Evolutionary conservation across 2,329 filamentous ascomycete genomes (phyloP), one percentile per base, ranked within the genome.

Genomic region (Penicillium crustosum): DNA sequence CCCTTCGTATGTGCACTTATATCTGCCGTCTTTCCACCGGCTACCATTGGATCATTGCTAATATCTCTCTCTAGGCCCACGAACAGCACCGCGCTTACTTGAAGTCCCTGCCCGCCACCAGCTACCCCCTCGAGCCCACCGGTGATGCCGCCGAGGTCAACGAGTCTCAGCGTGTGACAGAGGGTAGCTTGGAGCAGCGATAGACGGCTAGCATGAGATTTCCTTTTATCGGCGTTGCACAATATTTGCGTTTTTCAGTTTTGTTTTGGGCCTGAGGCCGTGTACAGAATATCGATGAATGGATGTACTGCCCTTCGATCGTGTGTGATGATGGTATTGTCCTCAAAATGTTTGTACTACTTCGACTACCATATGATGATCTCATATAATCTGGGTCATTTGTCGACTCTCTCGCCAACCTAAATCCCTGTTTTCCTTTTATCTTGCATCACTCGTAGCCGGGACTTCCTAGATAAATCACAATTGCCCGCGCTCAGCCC

Each of bases 11-110:
- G 93, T 80, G 6, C 12, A 49, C 27, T 57, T 60, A 55, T 19
- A 29, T 29, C n/a, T n/a, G n/a, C 23, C 8, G 19, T 21, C 36
- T 43, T 54, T 19, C 15, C 21, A 23, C 17, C 7, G 29, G 17
- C 52, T 25, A 9, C 9, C 9, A 25, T 44, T 35, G 25, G 7
- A 36, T 36, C 15, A 6, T 49, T 29, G 55, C 43, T 49, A 19
- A 29, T 50, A 42, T 50, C n/a, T 17, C 21, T 17, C 21, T 44
- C 19, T 61, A 97, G 93, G 93, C 93, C 62, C 86, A 97, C 73
- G 91, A 96, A 76, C 89, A 95, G 72, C 86, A 97, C 82, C 86
- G 91, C 73, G 83, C 88, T 74, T 86, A 92, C 75, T 86, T 97
- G 66, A 86, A 97, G 79, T 88, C 93, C 56, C 83, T 93, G 17